Base-by-base conservation (phyloP, 345 rosid genomes). In the Eucalyptus lansdowneana region DNA sequence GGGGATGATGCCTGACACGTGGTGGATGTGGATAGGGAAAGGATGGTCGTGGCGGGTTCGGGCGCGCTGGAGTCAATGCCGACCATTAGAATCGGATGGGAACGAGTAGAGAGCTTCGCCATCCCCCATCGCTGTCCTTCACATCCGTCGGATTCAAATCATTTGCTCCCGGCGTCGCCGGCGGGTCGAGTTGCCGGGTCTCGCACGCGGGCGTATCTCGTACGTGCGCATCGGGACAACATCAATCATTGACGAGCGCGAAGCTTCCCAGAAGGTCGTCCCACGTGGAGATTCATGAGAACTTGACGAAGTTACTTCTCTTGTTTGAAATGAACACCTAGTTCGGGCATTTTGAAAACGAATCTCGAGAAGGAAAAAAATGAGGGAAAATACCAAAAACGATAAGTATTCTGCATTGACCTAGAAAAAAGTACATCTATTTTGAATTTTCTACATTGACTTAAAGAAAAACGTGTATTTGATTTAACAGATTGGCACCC, bases 401-500 rank as follows among this genome's bases (percentile, higher is more conserved):
- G 21, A 15, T n/a, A 14, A 65, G 34, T n/a, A n/a, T 65, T 4
- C 34, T 14, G 5, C 8, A 8, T 14, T n/a, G 37, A n/a, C 76
- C 25, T 9, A 11, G 62, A 65, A 65, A 65, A 65, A n/a, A 65
- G 9, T 31, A 4, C 40, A 34, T 15, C 21, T 8, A 3, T 31
- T 31, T 67, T 3, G 1, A n/a, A 34, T 65, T 65, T 7, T n/a
- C 21, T n/a, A 31, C 40, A 14, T 67, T 16, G 11, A 4, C 37
- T 15, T 4, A 3, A 3, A 3, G 21, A 16, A 31, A 67, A 67
- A 7, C 1, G 22, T 31, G 40, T 4, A 4, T 31, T 67, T 8
- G 1, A 11, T 27, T 29, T 62, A 6, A 27, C 2, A 4, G 2
- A 15, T 15, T 3, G 6, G 1, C 3, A 31, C 3, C 5, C 0